Conservation (phyloP, 805 yeast species). For the Metschnikowia noctiluminum region DNA sequence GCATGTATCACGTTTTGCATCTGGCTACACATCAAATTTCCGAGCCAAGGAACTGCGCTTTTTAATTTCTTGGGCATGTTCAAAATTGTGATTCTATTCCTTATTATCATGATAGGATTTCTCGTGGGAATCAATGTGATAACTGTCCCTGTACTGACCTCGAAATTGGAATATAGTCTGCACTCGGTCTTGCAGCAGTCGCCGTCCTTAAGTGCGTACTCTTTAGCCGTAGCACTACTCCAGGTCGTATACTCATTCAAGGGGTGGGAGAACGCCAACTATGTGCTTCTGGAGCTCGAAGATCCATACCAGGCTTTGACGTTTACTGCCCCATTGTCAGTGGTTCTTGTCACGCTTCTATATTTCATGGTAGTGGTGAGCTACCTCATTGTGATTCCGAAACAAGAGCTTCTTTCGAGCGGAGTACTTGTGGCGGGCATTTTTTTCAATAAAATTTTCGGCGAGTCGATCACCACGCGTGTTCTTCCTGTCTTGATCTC, state of each 20-base stretch:
- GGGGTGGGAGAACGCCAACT: conserved; percentile 71
- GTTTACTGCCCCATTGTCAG: conserved; percentile 61
- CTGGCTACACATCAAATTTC: conserved; percentile 46
- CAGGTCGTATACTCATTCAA: conserved; percentile 62
- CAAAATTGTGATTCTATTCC: conserved; percentile 48
- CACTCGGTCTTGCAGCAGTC: conserved; percentile 6
- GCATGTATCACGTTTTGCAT: conserved; percentile 45
- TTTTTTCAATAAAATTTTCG: conserved; percentile 56
- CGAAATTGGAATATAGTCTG: neutral
- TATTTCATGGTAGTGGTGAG: conserved; percentile 58
- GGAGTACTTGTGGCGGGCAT: conserved; percentile 66
- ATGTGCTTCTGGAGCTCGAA: conserved; percentile 55
- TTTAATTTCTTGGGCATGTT: conserved; percentile 54
- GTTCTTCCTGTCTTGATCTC: conserved; percentile 57
- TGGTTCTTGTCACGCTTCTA: conserved; percentile 47
- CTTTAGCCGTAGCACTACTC: conserved; percentile 52
- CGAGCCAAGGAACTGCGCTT: conserved; percentile 47
- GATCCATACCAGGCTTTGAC: conserved; percentile 55
- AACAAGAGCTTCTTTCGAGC: conserved; percentile 45
- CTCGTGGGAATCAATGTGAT: conserved; percentile 35
- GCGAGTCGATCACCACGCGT: conserved; percentile 47
- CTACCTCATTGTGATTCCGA: conserved; percentile 52
- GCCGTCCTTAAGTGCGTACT: conserved; percentile 41
- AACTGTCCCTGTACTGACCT: conserved; percentile 19
- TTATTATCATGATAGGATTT: conserved; percentile 48